A percentile compares a stretch with the other conserved stretches of the same genome.
These are phyloP conservation scores for Paecilomyces variotii DNA, from an alignment of 2,329 filamentous ascomycete species.

Conservation along the genomic window DNA sequence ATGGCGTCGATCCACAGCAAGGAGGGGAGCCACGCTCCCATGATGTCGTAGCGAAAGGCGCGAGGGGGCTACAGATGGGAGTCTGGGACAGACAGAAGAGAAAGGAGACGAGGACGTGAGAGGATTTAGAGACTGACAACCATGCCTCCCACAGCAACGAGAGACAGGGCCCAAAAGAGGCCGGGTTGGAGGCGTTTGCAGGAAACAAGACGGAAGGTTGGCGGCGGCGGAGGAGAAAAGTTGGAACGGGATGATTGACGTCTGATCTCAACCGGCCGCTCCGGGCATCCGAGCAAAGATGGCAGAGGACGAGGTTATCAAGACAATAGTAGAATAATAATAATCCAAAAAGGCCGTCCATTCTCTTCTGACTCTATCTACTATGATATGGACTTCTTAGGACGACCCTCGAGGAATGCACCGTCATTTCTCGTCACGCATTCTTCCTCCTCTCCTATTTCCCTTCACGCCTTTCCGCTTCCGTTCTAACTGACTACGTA, in stretches of 20 bases:
- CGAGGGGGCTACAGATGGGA: neutral
- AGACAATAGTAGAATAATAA: neutral
- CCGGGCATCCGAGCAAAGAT: neutral
- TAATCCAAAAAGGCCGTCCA: neutral
- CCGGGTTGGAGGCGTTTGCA: neutral
- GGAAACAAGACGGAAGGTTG: neutral
- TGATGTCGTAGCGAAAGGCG: neutral
- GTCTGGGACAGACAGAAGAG: neutral
- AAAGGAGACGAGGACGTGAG: neutral
- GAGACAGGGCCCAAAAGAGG: neutral
- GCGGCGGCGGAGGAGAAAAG: neutral
- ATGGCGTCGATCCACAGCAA: neutral
- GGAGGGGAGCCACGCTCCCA: neutral
- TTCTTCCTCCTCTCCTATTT: neutral
- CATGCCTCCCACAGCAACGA: neutral
- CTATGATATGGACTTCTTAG: neutral
- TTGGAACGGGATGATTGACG: neutral
- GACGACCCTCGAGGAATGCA: neutral
- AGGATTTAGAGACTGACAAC: neutral
- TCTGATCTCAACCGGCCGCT: neutral
- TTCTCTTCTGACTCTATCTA: neutral
- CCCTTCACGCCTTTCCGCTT: neutral
- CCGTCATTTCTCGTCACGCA: neutral
- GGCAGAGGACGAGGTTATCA: neutral
- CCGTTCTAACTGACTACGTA: neutral